Evolutionary conservation across 495 filamentous ascomycete genomes (phyloP).

Genomic region (Tricharina praecox): DNA sequence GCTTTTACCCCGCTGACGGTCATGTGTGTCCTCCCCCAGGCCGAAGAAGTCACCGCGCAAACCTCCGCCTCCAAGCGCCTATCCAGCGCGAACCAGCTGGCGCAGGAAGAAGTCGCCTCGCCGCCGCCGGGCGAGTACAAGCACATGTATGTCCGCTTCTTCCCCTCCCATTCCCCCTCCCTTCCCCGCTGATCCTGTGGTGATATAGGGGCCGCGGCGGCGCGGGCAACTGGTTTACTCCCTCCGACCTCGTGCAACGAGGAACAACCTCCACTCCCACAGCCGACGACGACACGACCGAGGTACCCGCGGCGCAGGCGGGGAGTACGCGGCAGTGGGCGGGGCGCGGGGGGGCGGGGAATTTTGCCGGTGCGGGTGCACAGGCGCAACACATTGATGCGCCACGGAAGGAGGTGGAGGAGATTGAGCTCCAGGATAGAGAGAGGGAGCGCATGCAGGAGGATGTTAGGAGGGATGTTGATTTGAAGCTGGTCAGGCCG

Average conservation of each 20-base stretch:
- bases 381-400: constrained; percentile 2
- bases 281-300: constrained; percentile 5
- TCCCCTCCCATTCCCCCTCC: not conserved
- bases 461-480: constrained; percentile 16
- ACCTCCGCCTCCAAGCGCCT: not conserved
- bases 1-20: too few relatives aligned
- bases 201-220: constrained; percentile 23
- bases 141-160: constrained; percentile 15
- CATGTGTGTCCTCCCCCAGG: too few relatives aligned
- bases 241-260: constrained; percentile 14
- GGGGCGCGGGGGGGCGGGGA: constrained; percentile 24
- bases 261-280: constrained; percentile 7
- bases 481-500: constrained; percentile 15
- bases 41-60: constrained; percentile 23
- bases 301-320: constrained; percentile 8
- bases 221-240: constrained; percentile 24
- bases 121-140: constrained; percentile 21
- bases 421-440: constrained; percentile 9
- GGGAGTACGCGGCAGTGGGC: constrained; percentile 16
- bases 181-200: constrained; percentile 11
- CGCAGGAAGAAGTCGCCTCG: constrained; percentile 7
- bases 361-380: constrained; percentile 8
- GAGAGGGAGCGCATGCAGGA: constrained; percentile 15
- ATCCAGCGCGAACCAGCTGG: constrained; percentile 9
- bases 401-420: constrained; percentile 7